Base-by-base conservation (phyloP, 129 eudicot species). In the Chrysanthemum makinoi region DNA sequence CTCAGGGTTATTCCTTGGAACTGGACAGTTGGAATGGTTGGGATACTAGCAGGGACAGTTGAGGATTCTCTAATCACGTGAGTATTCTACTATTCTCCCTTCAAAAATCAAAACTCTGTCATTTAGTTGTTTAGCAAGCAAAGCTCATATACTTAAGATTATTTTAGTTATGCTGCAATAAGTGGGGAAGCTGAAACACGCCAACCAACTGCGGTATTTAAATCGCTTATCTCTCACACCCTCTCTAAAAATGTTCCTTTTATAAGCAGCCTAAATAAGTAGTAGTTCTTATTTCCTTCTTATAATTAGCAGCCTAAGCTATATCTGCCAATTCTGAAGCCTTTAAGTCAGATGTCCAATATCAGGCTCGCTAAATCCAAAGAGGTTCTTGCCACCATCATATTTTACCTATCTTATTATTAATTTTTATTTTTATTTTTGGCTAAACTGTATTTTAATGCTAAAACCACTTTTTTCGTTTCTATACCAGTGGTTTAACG, bases 21-120 rank as follows among this genome's bases (percentile, higher is more conserved):
- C 72, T 95, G 96, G 88, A 95, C 99, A 52, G 83, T 95, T 78
- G 97, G 99, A 26, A 88, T 89, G 96, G 96, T 95, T 59, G 99
- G 99, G 24, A 74, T 95, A 70, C 87, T 95, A 35, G 93, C 99
- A 7, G 95, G 85, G 64, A 90, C 97, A 54, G 94, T 90, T 62
- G 99, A 95, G 85, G 99, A 95, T 86, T 80, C 99, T 66, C 77
- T 95, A 20, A 77, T 95, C 8, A 83, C 74, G 99, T 95, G 0
- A 83, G 96, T 74, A 35, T 65, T 71, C 77, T 72, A 83, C 95
- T 74, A 35, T 65, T 71, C 77, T 72, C 51, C 3, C 64, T 58
- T 39, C 51, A 9, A 52, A 51, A 52, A 52, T 52, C 14, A 14
- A 3, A 52, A 52, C 24, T 17, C 12, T 17, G 62, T 30, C 62